Base-by-base conservation (phyloP, 192 early-diverging fungal species). In the Geosiphon pyriformis region DNA sequence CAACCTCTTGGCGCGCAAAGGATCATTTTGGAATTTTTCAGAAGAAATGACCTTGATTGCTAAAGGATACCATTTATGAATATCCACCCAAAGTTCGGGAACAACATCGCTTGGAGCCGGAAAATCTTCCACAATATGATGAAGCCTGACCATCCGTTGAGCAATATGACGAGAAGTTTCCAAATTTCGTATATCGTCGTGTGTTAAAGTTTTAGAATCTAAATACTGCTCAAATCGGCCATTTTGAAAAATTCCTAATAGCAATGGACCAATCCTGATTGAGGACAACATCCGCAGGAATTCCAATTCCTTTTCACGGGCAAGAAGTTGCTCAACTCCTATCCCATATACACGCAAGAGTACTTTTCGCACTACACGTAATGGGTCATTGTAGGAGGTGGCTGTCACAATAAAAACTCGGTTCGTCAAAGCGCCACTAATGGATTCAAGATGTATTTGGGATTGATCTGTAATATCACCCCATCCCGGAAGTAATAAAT, bases 211-310 rank as follows among this genome's bases (percentile, higher is more conserved):
- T 0, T 73, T 78, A 25, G 87, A 88, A 46, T 89, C 85, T 0
- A 95, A 76, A 53, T 83, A 94, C 70, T 95, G 82, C 65, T 95
- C 93, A 65, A 95, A 77, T 7, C 93, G 78, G 31, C 93, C 93
- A 71, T 95, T 95, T 17, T 76, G 80, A 73, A 94, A 95, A 18
- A 87, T 85, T 1, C 83, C 88, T 10, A 90, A 74, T 34, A 95
- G 65, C 1, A 72, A 76, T 4, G 93, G 89, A 1, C 91, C 93
- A n/a, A 92, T 81, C 0, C 88, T 85, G 54, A 87, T 70, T 1
- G 76, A 71, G 2, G 88, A 87, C 23, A 95, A 71, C 50, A 88
- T 82, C 53, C 73, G 63, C 26, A 94, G 76, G 87, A 90, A 95
- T 26, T 83, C 77, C 48, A 95, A 79, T 68, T 95, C 93, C 47